Base-by-base conservation (phyloP, 2,329 filamentous ascomycete genomes). In the Lecanicillium sp. region DNA sequence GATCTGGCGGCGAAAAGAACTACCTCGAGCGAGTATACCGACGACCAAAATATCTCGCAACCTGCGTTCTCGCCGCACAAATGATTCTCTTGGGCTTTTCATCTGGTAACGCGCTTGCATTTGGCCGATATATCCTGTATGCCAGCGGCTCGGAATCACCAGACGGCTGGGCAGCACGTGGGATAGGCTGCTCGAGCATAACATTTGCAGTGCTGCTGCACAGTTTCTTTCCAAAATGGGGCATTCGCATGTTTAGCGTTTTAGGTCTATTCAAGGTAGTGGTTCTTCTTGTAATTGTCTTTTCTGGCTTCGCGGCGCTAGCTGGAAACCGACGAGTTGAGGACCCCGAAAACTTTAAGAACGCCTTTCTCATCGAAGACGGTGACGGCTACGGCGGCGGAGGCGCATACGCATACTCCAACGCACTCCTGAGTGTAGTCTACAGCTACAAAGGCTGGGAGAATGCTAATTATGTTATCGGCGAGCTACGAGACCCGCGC, bases 371-470 rank as follows among this genome's bases (percentile, higher is more conserved):
- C 11, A 60, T 68, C 35, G 63, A 67, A 41, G 51, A 56, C 0
- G 64, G 62, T 1, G 54, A 66, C 4, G 60, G 63, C 0, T 71
- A 70, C 38, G 62, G 69, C 12, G 65, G 64, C 3, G 68, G 68
- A 3, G 67, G 70, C 4, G 67, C 64, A 0, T 70, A 69, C 19
- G 67, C 69, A 2, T 78, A 78, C 50, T 70, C 71, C 3, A 75
- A 71, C 4, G 74, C 75, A 0, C 59, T 80, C 9, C 60, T 80
- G 4, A 70, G 70, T 19, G 71, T 79, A 39, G 63, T 78, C 13
- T 78, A 78, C 58, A 74, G 69, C 12, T 80, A 78, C 59, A 75
- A 73, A 47, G 76, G 76, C 4, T 81, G 75, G 75, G 73, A 77
- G 49, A 78, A 78, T 41, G 74, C 74, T 20, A 78, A 78, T 54